Conservation (phyloP, 2,329 filamentous ascomycete genomes). For the Pseudogymnoascus pannorum region DNA sequence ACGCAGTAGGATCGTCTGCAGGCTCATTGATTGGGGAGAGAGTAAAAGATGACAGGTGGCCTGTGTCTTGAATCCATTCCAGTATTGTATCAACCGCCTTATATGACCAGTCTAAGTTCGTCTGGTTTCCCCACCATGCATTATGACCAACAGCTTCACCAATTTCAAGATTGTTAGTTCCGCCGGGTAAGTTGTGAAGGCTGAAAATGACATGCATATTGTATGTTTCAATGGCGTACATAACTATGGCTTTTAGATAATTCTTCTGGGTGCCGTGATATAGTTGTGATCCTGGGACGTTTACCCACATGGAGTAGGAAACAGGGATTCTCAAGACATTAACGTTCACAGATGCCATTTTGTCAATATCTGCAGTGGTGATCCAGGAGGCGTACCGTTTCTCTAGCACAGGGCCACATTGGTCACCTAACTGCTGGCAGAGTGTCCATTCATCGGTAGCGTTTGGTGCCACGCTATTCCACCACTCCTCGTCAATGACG, state of each 20-base stretch:
- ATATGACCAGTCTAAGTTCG: conserved; percentile 29
- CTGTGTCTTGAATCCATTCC: conserved; percentile 27
- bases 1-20: conserved; percentile 24
- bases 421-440: conserved; percentile 26
- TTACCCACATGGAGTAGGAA: conserved; percentile 32
- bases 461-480: conserved; percentile 28
- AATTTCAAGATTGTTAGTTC: conserved; percentile 25
- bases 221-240: conserved; percentile 30
- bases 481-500: conserved; percentile 25
- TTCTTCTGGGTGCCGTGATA: conserved; percentile 29
- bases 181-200: conserved; percentile 20
- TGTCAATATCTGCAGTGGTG: conserved; percentile 28
- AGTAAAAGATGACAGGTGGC: conserved; percentile 27
- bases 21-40: conserved; percentile 34
- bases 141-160: conserved; percentile 28
- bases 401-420: conserved; percentile 27
- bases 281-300: conserved; percentile 28
- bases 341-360: conserved; percentile 27
- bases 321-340: conserved; percentile 32
- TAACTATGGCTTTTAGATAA: conserved; percentile 27
- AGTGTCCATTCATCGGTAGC: conserved; percentile 30
- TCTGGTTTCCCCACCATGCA: conserved; percentile 32
- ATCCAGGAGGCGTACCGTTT: conserved; percentile 27
- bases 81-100: conserved; percentile 28
- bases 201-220: conserved; percentile 32